Evolutionary conservation across 2,329 filamentous ascomycete species (phyloP).

Genomic region (Shiraia bambusicola): DNA sequence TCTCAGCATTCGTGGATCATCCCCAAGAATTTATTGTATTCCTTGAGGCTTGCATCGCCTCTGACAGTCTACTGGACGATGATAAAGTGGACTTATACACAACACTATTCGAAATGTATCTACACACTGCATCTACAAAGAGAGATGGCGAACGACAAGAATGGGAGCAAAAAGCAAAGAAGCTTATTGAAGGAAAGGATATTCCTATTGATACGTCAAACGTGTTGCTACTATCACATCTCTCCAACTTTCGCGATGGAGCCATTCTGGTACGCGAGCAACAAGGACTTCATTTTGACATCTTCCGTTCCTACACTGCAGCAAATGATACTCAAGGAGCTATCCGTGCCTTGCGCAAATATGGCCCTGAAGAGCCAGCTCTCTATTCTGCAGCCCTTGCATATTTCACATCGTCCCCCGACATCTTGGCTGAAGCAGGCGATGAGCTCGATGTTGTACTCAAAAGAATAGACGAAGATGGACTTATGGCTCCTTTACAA

Average conservation of each 20-base stretch:
- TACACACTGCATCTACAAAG: constrained; percentile 80
- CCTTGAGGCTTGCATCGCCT: constrained; percentile 80
- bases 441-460: constrained; percentile 79
- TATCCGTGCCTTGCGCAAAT: constrained; percentile 85
- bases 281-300: constrained; percentile 87
- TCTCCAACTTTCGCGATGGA: constrained; percentile 86
- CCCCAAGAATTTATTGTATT: constrained; percentile 89
- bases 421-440: constrained; percentile 81
- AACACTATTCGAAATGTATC: constrained; percentile 96
- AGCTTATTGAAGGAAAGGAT: constrained; percentile 77
- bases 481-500: constrained; percentile 92
- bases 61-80: constrained; percentile 67
- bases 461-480: constrained; percentile 82
- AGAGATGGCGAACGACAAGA: constrained; percentile 69
- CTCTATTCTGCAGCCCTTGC: constrained; percentile 89
- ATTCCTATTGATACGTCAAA: constrained; percentile 90
- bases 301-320: constrained; percentile 93
- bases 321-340: constrained; percentile 89
- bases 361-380: constrained; percentile 86
- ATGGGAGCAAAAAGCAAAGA: constrained; percentile 91
- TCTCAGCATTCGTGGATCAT: constrained; percentile 95
- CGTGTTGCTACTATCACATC: constrained; percentile 85
- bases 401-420: constrained; percentile 85
- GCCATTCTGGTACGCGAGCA: constrained; percentile 93
- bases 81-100: constrained; percentile 89